Evolutionary conservation across 2,329 filamentous ascomycete genomes (phyloP).

Genomic region (Rutstroemia sp.): DNA sequence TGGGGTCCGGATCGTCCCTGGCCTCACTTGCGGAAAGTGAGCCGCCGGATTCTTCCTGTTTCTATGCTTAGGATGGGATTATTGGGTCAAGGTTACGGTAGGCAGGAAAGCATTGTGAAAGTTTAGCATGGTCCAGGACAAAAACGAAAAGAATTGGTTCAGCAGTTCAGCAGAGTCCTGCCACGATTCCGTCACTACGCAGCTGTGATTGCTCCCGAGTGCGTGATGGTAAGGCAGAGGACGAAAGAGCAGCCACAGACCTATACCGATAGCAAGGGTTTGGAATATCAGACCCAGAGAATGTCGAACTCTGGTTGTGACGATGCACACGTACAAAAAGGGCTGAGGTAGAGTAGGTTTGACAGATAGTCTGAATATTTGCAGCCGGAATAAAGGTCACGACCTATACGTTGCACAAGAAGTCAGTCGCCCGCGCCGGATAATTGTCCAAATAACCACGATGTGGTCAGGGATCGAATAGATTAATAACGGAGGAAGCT

Average conservation of each 20-base stretch:
- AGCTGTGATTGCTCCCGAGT: background rate
- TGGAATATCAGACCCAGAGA: background rate
- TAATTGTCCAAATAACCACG: background rate
- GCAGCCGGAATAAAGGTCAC: background rate
- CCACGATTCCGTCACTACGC: background rate
- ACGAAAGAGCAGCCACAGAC: background rate
- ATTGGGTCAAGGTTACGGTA: background rate
- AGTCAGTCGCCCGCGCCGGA: background rate
- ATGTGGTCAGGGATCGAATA: conserved; percentile 3
- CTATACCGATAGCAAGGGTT: background rate
- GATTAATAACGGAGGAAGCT: conserved; percentile 1
- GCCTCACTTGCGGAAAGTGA: background rate
- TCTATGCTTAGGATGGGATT: background rate
- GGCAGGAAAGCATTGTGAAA: background rate
- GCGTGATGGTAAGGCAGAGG: background rate
- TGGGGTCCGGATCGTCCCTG: conserved; percentile 5
- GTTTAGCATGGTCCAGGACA: background rate
- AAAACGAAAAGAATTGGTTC: background rate
- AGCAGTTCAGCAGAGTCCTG: background rate
- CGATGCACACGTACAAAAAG: conserved; percentile 1
- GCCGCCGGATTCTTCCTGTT: background rate
- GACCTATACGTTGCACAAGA: conserved; percentile 1
- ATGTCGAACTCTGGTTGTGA: conserved; percentile 1
- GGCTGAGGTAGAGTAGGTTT: background rate
- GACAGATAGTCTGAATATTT: background rate